phyloP scores from a whole-genome alignment of 768 basidiomycete genomes.

The Nidula microcarpa region DNA sequence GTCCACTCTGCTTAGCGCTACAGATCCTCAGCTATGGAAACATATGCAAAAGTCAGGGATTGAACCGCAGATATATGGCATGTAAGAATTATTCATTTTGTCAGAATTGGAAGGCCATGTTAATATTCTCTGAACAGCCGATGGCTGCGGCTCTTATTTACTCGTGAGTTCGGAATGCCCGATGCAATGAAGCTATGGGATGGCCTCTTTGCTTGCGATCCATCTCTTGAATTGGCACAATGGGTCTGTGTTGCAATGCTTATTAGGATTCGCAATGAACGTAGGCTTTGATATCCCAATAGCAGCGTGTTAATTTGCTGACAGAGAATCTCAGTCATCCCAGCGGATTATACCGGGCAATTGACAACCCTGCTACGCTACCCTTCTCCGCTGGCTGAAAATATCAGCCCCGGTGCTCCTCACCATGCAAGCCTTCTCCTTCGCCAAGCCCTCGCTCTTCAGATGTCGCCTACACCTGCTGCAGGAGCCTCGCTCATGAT shows the following conservation, averaged over 20 bases:
- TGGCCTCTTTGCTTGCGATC: conserved; percentile 86
- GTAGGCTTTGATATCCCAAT: conserved; percentile 42
- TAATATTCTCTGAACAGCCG: conserved; percentile 48
- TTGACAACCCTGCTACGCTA: conserved; percentile 85
- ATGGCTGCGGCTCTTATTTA: conserved; percentile 92
- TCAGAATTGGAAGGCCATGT: conserved; percentile 1
- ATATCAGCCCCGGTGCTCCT: conserved; percentile 27
- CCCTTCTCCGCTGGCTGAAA: conserved; percentile 48
- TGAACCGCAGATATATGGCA: conserved; percentile 96
- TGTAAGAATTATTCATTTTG: conserved; percentile 48
- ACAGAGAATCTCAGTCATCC: conserved; percentile 54
- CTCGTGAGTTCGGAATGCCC: conserved; percentile 80
- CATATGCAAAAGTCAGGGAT: conserved; percentile 77
- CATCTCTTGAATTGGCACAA: conserved; percentile 70
- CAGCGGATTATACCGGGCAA: conserved; percentile 83
- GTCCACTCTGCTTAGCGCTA: conserved; percentile 60
- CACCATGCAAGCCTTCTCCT: conserved; percentile 71
- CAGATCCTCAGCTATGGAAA: conserved; percentile 79
- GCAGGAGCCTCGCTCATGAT: conserved; percentile 76
- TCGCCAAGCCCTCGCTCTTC: conserved; percentile 78
- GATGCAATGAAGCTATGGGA: conserved; percentile 94
- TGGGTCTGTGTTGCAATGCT: conserved; percentile 96
- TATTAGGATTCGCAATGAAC: conserved; percentile 84
- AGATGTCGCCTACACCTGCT: conserved; percentile 68
- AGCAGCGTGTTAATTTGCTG: too few relatives aligned